A percentile compares a stretch with the other conserved stretches of the same genome.
These are phyloP conservation scores for Aspergillus udagawae DNA, from an alignment of 2,329 filamentous ascomycete genomes.

Conservation along the genomic window DNA sequence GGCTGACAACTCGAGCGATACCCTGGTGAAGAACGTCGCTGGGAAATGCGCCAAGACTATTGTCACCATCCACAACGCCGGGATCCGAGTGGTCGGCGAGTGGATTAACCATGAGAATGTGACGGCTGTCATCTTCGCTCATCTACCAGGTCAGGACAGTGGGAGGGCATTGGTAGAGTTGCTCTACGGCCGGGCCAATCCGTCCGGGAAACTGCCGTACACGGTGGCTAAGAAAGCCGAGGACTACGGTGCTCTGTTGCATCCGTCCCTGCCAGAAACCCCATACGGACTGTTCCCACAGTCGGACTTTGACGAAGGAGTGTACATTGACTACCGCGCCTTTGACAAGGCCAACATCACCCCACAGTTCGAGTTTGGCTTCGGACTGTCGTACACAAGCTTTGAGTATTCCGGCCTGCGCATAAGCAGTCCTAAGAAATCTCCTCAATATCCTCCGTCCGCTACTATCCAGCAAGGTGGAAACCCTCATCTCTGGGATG, in stretches of 20 bases:
- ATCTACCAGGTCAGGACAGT: slow-evolving; percentile 62
- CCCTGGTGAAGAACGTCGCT: slow-evolving; percentile 55
- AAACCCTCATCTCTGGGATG: slow-evolving; percentile 51
- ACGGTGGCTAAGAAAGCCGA: slow-evolving; percentile 55
- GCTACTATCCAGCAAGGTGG: slow-evolving; percentile 50
- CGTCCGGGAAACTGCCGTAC: slow-evolving; percentile 59
- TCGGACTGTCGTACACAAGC: slow-evolving; percentile 27
- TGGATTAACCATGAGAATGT: slow-evolving; percentile 63
- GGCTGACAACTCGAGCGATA: slow-evolving; percentile 46
- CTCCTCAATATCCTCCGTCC: slow-evolving; percentile 8
- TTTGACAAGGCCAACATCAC: slow-evolving; percentile 43
- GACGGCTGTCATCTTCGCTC: slow-evolving; percentile 60
- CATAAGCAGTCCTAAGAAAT: not conserved
- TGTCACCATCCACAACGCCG: slow-evolving; percentile 63
- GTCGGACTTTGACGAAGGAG: slow-evolving; percentile 47
- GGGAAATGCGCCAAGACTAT: slow-evolving; percentile 58
- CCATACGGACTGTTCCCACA: slow-evolving; percentile 19
- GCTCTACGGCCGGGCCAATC: slow-evolving; percentile 55
- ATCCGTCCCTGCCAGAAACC: slow-evolving; percentile 10
- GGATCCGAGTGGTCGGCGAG: slow-evolving; percentile 51
- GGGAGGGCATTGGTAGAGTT: slow-evolving; percentile 54
- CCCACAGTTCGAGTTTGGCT: slow-evolving; percentile 38
- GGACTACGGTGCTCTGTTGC: slow-evolving; percentile 48
- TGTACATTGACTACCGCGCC: slow-evolving; percentile 53
- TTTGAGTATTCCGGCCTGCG: slow-evolving; percentile 17